phyloP scores from a whole-genome alignment of 129 eudicot species.

The Centrapalus pauciflorus region DNA sequence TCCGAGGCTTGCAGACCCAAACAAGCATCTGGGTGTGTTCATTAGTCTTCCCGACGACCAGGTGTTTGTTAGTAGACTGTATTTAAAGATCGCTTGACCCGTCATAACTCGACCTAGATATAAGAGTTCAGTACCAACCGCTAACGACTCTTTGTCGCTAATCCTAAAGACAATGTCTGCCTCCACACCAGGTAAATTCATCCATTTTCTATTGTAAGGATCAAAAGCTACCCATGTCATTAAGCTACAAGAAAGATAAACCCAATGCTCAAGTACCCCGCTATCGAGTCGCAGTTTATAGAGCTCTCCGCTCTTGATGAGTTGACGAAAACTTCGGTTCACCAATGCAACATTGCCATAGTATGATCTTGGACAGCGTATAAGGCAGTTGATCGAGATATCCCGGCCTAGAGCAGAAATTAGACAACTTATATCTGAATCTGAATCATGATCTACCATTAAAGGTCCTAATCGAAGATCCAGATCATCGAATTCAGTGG shows the following conservation, averaged over 20 bases:
- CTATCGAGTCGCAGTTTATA: conserved; percentile 33
- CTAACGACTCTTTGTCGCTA: conserved; percentile 63
- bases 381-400: conserved; percentile 44
- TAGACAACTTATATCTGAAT: conserved; percentile 40
- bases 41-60: conserved; percentile 45
- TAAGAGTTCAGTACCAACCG: conserved; percentile 61
- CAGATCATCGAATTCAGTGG: too few relatives aligned
- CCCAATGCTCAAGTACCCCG: conserved; percentile 49
- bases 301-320: conserved; percentile 43
- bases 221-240: conserved; percentile 70
- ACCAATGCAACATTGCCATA: conserved; percentile 47
- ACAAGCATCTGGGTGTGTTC: conserved; percentile 53
- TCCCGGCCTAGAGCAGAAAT: conserved; percentile 43
- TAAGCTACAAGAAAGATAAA: conserved; percentile 54
- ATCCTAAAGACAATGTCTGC: conserved; percentile 34
- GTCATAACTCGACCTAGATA: conserved; percentile 37
- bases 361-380: conserved; percentile 45
- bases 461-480: too few relatives aligned
- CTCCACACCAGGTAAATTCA: conserved; percentile 40
- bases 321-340: conserved; percentile 41
- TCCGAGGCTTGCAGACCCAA: conserved; percentile 71
- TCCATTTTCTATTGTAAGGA: conserved; percentile 49
- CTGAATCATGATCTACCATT: too few relatives aligned
- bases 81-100: conserved; percentile 38
- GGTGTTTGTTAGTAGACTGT: conserved; percentile 47